Percentiles rank a stretch among this genome's conserved stretches.
Conservation (phyloP, 345 rosid species). For the Arabidopsis arenosa region DNA sequence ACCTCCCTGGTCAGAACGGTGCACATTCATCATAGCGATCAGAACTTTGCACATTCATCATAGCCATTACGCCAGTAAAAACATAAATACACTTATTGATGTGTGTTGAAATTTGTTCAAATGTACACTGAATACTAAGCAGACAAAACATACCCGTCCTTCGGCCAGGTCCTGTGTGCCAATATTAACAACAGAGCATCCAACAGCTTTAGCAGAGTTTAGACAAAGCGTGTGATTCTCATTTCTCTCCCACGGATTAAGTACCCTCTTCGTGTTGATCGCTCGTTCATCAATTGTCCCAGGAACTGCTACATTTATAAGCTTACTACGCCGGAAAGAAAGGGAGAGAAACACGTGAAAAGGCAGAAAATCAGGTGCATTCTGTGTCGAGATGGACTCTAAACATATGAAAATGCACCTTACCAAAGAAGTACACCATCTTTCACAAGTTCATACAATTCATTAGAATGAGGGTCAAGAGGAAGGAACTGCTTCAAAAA, state of each 20-base stretch:
- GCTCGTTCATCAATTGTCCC: conserved; percentile 96
- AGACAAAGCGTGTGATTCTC: conserved; percentile 96
- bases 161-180: conserved; percentile 86
- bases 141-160: conserved; percentile 70
- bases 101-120: conserved; percentile 11
- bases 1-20: background rate
- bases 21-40: conserved; percentile 7
- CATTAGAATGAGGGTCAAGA: conserved; percentile 73
- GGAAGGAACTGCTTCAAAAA: conserved; percentile 92
- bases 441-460: conserved; percentile 74
- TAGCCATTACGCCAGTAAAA: conserved; percentile 5
- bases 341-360: conserved; percentile 29
- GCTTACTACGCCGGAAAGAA: conserved; percentile 60
- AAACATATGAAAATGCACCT: conserved; percentile 17
- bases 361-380: conserved; percentile 19
- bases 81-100: background rate
- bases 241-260: conserved; percentile 92
- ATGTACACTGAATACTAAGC: conserved; percentile 25
- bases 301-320: conserved; percentile 86
- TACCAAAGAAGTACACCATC: conserved; percentile 96
- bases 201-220: conserved; percentile 92
- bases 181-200: conserved; percentile 85
- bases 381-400: background rate
- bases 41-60: background rate
- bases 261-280: conserved; percentile 77